These are phyloP conservation scores for Paecilomyces sp. DNA, from an alignment of 2,329 filamentous ascomycete species.

Conservation along the genomic window DNA sequence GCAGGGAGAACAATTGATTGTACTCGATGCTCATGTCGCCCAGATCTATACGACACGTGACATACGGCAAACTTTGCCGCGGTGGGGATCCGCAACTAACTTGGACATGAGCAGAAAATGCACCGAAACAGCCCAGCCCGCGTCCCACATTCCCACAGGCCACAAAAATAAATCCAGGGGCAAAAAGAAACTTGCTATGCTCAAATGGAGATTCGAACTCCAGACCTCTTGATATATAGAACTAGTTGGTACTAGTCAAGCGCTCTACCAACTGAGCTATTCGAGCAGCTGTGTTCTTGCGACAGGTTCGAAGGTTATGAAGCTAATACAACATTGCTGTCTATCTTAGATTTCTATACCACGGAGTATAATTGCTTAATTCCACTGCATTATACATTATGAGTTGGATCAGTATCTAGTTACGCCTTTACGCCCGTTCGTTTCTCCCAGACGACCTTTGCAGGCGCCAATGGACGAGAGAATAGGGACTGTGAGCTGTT, in stretches of 20 bases:
- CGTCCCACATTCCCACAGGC: not conserved
- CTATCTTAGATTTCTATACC: not conserved
- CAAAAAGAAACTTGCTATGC: not conserved
- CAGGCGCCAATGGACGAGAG: conserved; percentile 2
- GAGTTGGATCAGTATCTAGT: not conserved
- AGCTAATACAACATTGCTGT: not conserved
- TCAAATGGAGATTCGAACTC: conserved; percentile 3
- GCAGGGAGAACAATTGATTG: no score
- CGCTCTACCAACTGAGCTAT: conserved; percentile 3
- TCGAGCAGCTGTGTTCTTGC: not conserved
- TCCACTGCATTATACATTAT: not conserved
- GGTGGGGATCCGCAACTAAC: not conserved
- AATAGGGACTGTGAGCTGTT: conserved; percentile 4
- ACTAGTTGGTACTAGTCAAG: conserved; percentile 1
- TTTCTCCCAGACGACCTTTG: conserved; percentile 3
- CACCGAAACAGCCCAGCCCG: not conserved
- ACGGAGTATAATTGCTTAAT: not conserved
- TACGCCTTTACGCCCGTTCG: not conserved
- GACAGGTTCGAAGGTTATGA: not conserved
- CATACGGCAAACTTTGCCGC: not conserved
- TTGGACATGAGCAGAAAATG: not conserved
- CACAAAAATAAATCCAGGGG: not conserved
- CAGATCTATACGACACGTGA: not conserved
- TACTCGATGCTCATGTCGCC: no score
- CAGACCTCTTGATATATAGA: conserved; percentile 1